phyloP scores from a whole-genome alignment of 2,329 filamentous ascomycete genomes.

The Colletotrichum ledebouriae region DNA sequence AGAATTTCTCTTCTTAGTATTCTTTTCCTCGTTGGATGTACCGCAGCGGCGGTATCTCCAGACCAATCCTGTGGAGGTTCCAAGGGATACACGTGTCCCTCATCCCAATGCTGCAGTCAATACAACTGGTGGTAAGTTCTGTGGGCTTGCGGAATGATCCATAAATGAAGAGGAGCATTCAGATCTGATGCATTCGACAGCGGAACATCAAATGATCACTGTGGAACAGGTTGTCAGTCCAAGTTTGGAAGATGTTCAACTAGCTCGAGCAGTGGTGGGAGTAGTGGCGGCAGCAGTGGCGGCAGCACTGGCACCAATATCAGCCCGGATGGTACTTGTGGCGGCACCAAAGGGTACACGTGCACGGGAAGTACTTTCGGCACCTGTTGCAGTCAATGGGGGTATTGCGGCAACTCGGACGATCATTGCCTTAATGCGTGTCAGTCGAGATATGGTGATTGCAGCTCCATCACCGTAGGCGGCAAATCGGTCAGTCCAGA shows the following conservation, averaged over 20 bases:
- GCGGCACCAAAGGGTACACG: conserved; percentile 53
- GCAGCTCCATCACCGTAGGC: conserved; percentile 35
- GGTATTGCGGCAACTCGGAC: conserved; percentile 42
- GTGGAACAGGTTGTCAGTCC: conserved; percentile 32
- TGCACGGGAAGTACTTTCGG: conserved; percentile 50
- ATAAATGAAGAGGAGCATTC: no score
- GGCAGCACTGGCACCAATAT: neutral
- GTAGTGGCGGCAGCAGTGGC: no score
- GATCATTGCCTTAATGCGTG: conserved; percentile 42
- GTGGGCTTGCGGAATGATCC: no score
- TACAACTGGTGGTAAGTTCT: conserved; percentile 34
- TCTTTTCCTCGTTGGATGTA: neutral
- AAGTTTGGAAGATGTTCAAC: conserved; percentile 27
- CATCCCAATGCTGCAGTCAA: conserved; percentile 28
- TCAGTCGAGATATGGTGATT: conserved; percentile 42
- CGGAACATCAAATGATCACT: conserved; percentile 19
- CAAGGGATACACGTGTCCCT: conserved; percentile 54
- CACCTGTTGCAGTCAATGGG: conserved; percentile 43
- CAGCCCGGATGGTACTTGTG: conserved; percentile 55
- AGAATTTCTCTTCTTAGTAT: neutral
- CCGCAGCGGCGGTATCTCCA: conserved; percentile 34
- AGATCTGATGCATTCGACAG: conserved; percentile 3
- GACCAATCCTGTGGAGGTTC: conserved; percentile 57
- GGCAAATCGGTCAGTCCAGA: conserved; percentile 29
- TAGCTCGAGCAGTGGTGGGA: neutral